Conservation (phyloP, 164 flowering plant species). For the Chimonanthus praecox region DNA sequence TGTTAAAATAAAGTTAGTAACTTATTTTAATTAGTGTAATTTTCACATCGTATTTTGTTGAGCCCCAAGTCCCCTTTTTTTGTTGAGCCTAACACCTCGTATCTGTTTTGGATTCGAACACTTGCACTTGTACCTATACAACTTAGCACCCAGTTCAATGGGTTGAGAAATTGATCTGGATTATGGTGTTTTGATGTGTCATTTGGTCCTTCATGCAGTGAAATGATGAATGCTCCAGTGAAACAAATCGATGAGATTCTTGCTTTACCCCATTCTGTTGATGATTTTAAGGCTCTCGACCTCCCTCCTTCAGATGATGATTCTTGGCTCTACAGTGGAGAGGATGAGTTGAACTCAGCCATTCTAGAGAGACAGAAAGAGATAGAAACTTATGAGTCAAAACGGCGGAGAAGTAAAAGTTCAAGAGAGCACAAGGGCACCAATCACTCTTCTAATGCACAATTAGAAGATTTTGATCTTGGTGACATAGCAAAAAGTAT, state of each 20-base stretch:
- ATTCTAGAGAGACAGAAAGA: slow-evolving; percentile 77
- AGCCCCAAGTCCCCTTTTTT: no score
- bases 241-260: slow-evolving; percentile 87
- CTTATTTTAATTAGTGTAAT: no score
- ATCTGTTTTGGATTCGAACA: no score
- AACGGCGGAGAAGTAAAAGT: slow-evolving; percentile 42
- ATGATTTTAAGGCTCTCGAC: slow-evolving; percentile 58
- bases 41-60: no score
- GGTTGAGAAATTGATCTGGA: not conserved
- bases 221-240: slow-evolving; percentile 78
- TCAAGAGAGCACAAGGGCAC: slow-evolving; percentile 35
- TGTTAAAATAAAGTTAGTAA: no score
- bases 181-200: not conserved
- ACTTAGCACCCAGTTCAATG: not conserved
- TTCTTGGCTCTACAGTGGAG: slow-evolving; percentile 90
- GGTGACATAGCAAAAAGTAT: slow-evolving; percentile 64
- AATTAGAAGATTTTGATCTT: slow-evolving; percentile 46
- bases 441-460: slow-evolving; percentile 27
- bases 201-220: slow-evolving; percentile 41
- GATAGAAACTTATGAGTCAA: slow-evolving; percentile 63
- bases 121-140: no score
- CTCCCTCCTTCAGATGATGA: slow-evolving; percentile 88
- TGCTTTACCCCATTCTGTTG: slow-evolving; percentile 45
- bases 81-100: no score
- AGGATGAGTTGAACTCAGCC: slow-evolving; percentile 78